A percentile compares a stretch with the other conserved stretches of the same genome.
Conservation (phyloP, 2,329 filamentous ascomycete genomes). For the Fusarium zealandicum region DNA sequence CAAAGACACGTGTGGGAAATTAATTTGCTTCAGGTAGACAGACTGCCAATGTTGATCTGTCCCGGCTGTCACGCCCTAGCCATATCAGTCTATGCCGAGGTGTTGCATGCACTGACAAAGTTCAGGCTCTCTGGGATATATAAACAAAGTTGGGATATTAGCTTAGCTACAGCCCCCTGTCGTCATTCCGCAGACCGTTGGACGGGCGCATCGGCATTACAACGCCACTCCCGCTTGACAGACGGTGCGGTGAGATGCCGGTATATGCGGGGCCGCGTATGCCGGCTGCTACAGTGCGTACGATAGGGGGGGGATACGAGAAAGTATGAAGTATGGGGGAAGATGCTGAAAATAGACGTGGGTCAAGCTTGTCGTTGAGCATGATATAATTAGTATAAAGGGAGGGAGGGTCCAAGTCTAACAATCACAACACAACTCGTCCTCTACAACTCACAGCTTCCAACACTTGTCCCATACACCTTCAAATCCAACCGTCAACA, state of each 20-base stretch:
- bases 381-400: neutral
- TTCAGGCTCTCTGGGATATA: no score
- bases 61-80: no score
- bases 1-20: neutral
- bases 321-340: neutral
- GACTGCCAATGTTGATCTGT: neutral
- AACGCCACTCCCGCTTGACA: neutral
- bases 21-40: neutral
- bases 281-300: no score
- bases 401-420: neutral
- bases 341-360: neutral
- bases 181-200: no score
- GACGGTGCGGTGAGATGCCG: no score
- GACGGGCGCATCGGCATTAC: neutral
- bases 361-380: neutral
- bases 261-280: neutral
- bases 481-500: conserved; percentile 19
- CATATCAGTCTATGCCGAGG: no score
- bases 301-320: neutral
- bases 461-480: no score
- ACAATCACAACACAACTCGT: neutral
- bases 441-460: no score
- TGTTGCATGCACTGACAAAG: no score
- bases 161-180: no score
- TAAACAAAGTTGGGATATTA: no score